phyloP scores from a whole-genome alignment of 1,139 yeast species.

The Starmera stellimalicola region DNA sequence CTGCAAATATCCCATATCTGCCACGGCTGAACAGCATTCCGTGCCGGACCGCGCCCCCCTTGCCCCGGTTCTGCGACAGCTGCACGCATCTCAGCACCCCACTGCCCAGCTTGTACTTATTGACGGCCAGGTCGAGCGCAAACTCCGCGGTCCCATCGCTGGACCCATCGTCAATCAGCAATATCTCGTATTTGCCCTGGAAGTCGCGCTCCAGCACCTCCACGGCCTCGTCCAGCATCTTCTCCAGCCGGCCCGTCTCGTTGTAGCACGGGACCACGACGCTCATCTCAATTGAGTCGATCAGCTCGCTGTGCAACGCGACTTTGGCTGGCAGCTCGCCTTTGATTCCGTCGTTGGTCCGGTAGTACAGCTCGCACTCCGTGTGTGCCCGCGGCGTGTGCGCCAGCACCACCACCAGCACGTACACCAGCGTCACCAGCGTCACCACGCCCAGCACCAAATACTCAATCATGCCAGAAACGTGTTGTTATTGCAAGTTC shows the following conservation, averaged over 20 bases:
- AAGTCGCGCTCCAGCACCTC: conserved; percentile 36
- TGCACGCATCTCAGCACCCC: conserved; percentile 61
- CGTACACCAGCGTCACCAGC: conserved; percentile 4
- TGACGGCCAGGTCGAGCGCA: conserved; percentile 57
- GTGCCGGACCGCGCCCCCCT: conserved; percentile 97
- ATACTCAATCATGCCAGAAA: neutral
- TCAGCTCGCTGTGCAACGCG: conserved; percentile 2
- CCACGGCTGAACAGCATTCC: conserved; percentile 79
- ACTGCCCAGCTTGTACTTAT: conserved; percentile 38
- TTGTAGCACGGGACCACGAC: conserved; percentile 89
- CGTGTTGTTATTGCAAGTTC: neutral
- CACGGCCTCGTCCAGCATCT: conserved; percentile 74
- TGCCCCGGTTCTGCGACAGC: conserved; percentile 73
- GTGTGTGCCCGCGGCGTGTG: conserved; percentile 36
- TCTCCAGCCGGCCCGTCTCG: conserved; percentile 63
- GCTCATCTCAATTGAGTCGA: conserved; percentile 41
- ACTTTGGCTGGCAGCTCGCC: conserved; percentile 14
- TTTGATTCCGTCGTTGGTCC: conserved; percentile 4
- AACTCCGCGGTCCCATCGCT: conserved; percentile 67
- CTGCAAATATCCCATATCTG: conserved; percentile 72
- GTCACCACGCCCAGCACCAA: neutral
- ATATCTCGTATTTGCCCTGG: conserved; percentile 51
- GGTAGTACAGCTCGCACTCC: conserved; percentile 31
- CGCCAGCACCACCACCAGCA: conserved; percentile 23
- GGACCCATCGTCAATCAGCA: conserved; percentile 90